phyloP scores from a whole-genome alignment of 2,329 filamentous ascomycete genomes.

The Diaporthe ilicicola region DNA sequence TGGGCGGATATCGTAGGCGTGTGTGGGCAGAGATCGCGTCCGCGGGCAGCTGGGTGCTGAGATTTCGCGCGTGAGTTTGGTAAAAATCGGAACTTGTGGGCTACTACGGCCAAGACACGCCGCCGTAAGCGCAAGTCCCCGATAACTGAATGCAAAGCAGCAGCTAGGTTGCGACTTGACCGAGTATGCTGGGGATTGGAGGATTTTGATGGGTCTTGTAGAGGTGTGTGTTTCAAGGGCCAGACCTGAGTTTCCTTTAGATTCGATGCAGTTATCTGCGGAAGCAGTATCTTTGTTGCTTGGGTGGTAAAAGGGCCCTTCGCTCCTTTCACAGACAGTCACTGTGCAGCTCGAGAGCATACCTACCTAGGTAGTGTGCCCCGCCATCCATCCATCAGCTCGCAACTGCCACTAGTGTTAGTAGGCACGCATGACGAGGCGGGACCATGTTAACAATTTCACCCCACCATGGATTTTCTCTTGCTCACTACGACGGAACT shows the following conservation, averaged over 20 bases:
- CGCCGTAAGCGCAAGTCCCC: conserved; percentile 33
- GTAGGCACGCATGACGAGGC: background rate
- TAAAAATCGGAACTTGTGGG: conserved; percentile 32
- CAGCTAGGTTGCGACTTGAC: background rate
- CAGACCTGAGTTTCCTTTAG: background rate
- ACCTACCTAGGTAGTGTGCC: conserved; percentile 7
- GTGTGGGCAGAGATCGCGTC: conserved; percentile 44
- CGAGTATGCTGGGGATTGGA: conserved; percentile 31
- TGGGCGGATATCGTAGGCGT: conserved; percentile 50
- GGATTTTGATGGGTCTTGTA: background rate
- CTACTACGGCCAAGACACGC: background rate
- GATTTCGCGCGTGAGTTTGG: conserved; percentile 29
- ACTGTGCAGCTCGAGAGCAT: too few species aligned
- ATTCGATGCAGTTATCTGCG: background rate
- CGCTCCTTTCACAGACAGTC: background rate
- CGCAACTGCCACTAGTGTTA: conserved; percentile 17
- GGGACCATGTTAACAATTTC: background rate
- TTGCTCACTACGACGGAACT: background rate
- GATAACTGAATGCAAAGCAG: conserved; percentile 23
- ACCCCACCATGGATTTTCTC: conserved; percentile 6
- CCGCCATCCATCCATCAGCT: background rate
- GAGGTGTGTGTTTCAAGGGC: background rate
- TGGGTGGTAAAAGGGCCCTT: background rate
- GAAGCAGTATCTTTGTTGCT: background rate
- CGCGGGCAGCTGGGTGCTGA: conserved; percentile 35